Base-by-base conservation (phyloP, 495 filamentous ascomycete genomes). In the Penicillium flavigenum region DNA sequence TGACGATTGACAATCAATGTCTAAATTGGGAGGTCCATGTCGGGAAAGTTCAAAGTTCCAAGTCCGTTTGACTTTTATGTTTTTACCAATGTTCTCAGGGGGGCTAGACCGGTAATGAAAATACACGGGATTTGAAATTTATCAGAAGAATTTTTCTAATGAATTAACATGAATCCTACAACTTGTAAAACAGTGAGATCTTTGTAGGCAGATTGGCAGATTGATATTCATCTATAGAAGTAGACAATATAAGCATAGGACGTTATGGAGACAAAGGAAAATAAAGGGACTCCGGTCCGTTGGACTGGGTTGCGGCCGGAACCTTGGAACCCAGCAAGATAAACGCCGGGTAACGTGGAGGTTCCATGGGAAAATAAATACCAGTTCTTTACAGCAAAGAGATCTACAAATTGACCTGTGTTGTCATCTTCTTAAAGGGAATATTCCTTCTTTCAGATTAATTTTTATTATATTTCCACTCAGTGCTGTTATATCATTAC, bases 271-370 rank as follows among this genome's bases (percentile, higher is more conserved):
- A 43, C 29, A 19, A 42, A 14, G 39, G 39, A 53, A 59, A 56
- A 54, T 46, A 64, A 62, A 36, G 47, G 22, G 32, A 45, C 56
- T 36, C 63, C 58, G 61, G 53, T 62, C 66, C 66, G 56, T 47
- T 60, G 66, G 66, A 48, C 63, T 64, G 65, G 63, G 58, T 47
- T 56, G 48, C 44, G 44, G 44, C 38, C 16, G 41, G 45, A 47
- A 31, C 38, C 47, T 20, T 52, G 51, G 52, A 47, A 43, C 38
- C 47, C 34, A 56, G 51, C 48, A 43, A 43, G 32, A 32, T 44
- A 38, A 47, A 48, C 20, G 31, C 42, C 51, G 55, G 60, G 54
- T 59, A 65, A 65, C 57, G 59, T 57, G 47, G 47, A 56, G 24
- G 16, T 46, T 26, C 58, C 58, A 50, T 42, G 50, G 54, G 19